Evolutionary conservation across 2,329 filamentous ascomycete species (phyloP).

Genomic region (Apiospora hydei): DNA sequence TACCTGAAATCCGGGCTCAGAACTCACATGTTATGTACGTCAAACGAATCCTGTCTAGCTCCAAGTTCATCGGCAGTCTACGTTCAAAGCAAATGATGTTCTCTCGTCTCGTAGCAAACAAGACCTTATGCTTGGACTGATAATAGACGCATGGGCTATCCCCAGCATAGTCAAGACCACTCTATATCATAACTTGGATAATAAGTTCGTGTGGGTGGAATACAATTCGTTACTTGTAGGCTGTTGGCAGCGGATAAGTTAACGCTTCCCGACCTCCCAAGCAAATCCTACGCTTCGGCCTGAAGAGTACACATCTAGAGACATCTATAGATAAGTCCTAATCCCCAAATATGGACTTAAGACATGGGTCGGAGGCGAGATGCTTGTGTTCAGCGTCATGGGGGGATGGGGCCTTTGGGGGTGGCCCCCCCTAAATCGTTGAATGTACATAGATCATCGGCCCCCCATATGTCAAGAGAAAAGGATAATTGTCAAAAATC

Average conservation of each 20-base stretch:
- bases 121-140: background rate
- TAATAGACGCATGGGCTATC: background rate
- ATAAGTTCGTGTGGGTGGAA: background rate
- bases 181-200: too few relatives aligned
- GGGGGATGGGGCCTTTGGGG: constrained; percentile 10
- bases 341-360: background rate
- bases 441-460: background rate
- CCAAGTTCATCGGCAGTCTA: background rate
- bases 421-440: background rate
- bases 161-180: too few relatives aligned
- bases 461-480: background rate
- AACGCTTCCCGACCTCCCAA: background rate
- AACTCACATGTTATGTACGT: background rate
- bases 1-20: background rate
- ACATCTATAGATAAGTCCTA: background rate
- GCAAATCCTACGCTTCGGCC: too few relatives aligned
- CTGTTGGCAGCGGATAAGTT: too few relatives aligned
- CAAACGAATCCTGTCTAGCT: background rate
- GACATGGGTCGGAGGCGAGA: background rate
- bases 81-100: background rate
- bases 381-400: background rate
- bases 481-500: background rate
- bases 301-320: background rate
- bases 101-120: background rate
- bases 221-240: too few relatives aligned